A percentile compares a stretch with the other conserved stretches of the same genome.
phyloP scores from a whole-genome alignment of 1,284 basidiomycete genomes.

The Mycosarcoma maydis region DNA sequence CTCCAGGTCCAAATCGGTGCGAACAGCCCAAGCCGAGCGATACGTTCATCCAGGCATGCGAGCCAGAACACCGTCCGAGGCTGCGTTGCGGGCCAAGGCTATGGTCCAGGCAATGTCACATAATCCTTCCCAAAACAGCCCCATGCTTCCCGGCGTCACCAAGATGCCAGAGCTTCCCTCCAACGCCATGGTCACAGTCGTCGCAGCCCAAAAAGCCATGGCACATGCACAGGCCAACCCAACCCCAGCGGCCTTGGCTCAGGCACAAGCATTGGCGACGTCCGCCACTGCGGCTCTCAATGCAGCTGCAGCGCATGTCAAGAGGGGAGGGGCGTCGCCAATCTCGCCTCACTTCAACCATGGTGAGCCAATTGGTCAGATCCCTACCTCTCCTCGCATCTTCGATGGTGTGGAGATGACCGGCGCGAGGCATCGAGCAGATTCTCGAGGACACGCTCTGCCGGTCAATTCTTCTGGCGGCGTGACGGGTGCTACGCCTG shows the following conservation, averaged over 20 bases:
- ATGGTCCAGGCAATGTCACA: constrained; percentile 32
- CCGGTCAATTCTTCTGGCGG: constrained; percentile 13
- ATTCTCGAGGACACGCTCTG: constrained; percentile 11
- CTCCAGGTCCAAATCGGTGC: constrained; percentile 36
- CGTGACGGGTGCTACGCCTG: background rate
- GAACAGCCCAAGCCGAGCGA: constrained; percentile 24
- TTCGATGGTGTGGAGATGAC: constrained; percentile 9
- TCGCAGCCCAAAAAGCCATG: constrained; percentile 44
- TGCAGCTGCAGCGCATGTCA: constrained; percentile 32
- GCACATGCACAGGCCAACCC: constrained; percentile 39
- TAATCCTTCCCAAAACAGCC: constrained; percentile 13
- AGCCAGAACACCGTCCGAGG: constrained; percentile 40
- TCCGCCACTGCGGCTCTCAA: constrained; percentile 40
- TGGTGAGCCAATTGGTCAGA: constrained; percentile 16
- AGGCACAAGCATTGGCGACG: constrained; percentile 41
- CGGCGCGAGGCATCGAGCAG: constrained; percentile 12
- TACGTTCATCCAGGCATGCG: constrained; percentile 35
- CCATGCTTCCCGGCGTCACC: constrained; percentile 6
- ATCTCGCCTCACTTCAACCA: constrained; percentile 23
- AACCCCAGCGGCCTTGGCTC: constrained; percentile 28
- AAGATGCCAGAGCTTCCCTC: constrained; percentile 39
- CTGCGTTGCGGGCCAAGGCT: constrained; percentile 39
- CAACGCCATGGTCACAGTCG: constrained; percentile 33
- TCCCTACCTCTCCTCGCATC: constrained; percentile 15
- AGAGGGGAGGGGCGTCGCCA: constrained; percentile 20